Base-by-base conservation (phyloP, 345 rosid species). In the Xanthoceras sorbifolium region DNA sequence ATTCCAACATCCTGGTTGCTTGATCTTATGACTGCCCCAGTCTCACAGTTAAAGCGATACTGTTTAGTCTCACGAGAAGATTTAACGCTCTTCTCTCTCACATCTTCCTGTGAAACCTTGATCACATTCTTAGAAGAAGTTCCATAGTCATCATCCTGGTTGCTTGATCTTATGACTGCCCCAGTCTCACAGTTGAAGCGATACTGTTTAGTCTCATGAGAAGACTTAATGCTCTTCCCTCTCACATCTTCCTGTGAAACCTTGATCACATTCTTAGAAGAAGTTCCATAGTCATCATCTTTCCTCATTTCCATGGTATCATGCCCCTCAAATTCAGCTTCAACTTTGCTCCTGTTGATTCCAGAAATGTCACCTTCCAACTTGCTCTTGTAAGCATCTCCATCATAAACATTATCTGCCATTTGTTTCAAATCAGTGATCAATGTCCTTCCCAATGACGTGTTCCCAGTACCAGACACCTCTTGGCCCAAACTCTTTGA, bases 361-460 rank as follows among this genome's bases (percentile, higher is more conserved):
- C 48, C 54, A 62, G 71, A 46, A 44, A 70, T 73, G 40, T 60
- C 20, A 23, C 50, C 74, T 66, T 64, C 73, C 44, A 66, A 20
- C 34, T 40, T 44, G 22, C 69, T 63, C 42, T 57, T 68, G 26
- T 52, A 44, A 76, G 64, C 59, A 65, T 72, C 83, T 60, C 10
- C 78, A 81, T 69, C 77, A 44, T 1, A 55, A 70, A 74, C 38
- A 72, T 46, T 75, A 6, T 73, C 80, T 61, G 42, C 71, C 60
- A 74, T 62, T 31, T 72, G 73, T 73, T 83, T 67, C 69, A 54
- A 69, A 80, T 75, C 71, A 52, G 71, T 71, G 70, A 62, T 57
- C 78, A 55, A n/a, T 9, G 61, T 75, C 68, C 38, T 64, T 28
- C 65, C 67, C 64, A 29, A 9, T 36, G 71, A 61, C 55, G 70